Conservation (phyloP, 2,329 filamentous ascomycete species). For the Didymella glomerata region DNA sequence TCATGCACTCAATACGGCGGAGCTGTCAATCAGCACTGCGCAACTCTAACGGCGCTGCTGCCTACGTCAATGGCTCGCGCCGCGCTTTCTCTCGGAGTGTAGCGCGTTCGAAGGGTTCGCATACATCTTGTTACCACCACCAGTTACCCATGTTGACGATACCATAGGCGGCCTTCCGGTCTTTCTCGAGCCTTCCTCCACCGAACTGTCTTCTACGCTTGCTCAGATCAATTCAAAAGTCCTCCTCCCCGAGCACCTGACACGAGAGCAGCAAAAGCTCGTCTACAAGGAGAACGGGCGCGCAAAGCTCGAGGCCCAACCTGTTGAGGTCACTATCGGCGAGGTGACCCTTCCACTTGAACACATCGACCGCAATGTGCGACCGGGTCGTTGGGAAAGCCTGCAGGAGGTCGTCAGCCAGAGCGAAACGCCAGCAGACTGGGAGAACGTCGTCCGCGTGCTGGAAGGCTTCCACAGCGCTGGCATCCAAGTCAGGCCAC, state of each 20-base stretch:
- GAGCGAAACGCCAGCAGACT: conserved; percentile 42
- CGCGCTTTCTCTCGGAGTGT: conserved; percentile 44
- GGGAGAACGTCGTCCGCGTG: conserved; percentile 47
- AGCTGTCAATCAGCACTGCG: conserved; percentile 40
- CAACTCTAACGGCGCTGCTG: conserved; percentile 18
- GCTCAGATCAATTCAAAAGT: conserved; percentile 53
- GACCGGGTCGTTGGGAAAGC: conserved; percentile 26
- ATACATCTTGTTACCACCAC: not conserved
- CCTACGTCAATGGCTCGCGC: conserved; percentile 32
- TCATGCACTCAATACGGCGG: conserved; percentile 45
- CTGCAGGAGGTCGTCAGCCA: conserved; percentile 27
- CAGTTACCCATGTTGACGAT: conserved; percentile 14
- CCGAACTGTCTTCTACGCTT: conserved; percentile 54
- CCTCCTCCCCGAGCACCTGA: conserved; percentile 56
- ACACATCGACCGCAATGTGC: conserved; percentile 38
- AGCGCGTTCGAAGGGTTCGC: conserved; percentile 37
- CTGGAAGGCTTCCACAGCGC: conserved; percentile 45
- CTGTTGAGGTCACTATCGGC: conserved; percentile 54
- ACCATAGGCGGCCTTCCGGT: conserved; percentile 50
- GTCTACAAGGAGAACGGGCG: conserved; percentile 54
- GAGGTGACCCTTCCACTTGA: conserved; percentile 48
- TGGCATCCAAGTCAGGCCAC: conserved; percentile 24
- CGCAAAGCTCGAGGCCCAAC: conserved; percentile 54
- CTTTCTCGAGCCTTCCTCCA: conserved; percentile 53
- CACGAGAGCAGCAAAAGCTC: conserved; percentile 51